phyloP scores from a whole-genome alignment of 257 asterid genomes.

The Scutellaria galericulata region DNA sequence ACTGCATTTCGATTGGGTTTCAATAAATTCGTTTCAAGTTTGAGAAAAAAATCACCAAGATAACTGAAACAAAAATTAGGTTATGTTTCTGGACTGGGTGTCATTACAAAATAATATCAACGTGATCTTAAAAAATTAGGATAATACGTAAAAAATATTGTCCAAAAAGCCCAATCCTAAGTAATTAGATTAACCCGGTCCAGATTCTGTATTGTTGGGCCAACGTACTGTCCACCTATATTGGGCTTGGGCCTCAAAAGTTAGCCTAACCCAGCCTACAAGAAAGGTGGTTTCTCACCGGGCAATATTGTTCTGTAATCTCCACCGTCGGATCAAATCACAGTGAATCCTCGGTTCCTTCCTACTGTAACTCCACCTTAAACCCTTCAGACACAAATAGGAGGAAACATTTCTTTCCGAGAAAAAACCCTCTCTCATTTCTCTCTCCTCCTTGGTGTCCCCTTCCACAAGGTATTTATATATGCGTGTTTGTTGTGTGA shows the following conservation, averaged over 20 bases:
- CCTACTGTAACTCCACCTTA: slow-evolving; percentile 11
- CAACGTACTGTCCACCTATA: background rate
- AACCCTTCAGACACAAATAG: slow-evolving; percentile 34
- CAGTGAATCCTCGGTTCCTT: background rate
- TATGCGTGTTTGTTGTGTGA: background rate
- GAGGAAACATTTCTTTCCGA: background rate
- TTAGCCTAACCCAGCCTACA: background rate
- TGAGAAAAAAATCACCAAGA: no score
- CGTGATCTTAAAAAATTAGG: no score
- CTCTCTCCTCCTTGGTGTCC: slow-evolving; percentile 13
- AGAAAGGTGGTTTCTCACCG: background rate
- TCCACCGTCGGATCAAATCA: slow-evolving; percentile 33
- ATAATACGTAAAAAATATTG: no score
- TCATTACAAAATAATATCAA: no score
- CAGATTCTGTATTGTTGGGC: no score
- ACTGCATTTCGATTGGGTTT: no score
- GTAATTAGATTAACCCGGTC: no score
- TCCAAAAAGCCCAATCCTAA: no score
- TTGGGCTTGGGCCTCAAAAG: slow-evolving; percentile 5
- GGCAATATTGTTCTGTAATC: background rate
- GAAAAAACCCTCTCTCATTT: slow-evolving; percentile 25
- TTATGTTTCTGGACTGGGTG: no score
- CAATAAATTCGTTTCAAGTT: no score
- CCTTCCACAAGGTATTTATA: slow-evolving; percentile 33
- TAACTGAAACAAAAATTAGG: no score